phyloP scores from a whole-genome alignment of 306 rosid genomes.

The Cucumis melo region DNA sequence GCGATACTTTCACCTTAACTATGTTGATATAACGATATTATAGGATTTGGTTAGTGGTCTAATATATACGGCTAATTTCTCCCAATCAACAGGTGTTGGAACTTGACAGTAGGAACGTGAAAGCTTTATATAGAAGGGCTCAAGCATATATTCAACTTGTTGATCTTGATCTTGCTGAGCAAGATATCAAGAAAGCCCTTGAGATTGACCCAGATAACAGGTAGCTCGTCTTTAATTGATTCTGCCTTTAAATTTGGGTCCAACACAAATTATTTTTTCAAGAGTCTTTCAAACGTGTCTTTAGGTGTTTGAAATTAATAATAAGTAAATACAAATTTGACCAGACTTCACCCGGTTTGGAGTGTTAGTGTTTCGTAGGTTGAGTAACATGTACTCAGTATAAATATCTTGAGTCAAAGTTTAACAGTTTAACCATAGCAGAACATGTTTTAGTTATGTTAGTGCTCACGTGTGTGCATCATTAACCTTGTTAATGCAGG shows the following conservation, averaged over 20 bases:
- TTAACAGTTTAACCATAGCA: not conserved
- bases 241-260: too few relatives aligned
- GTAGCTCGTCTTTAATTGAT: not conserved
- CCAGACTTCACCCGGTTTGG: too few relatives aligned
- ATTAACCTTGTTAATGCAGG: not conserved
- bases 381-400: too few relatives aligned
- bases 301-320: too few relatives aligned
- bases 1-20: not conserved
- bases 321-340: too few relatives aligned
- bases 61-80: not conserved
- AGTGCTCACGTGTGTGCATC: not conserved
- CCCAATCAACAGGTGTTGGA: slow-evolving; percentile 17
- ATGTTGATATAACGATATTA: too few relatives aligned
- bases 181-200: slow-evolving; percentile 30
- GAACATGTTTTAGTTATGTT: not conserved
- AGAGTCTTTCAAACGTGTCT: too few relatives aligned
- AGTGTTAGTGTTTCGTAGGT: too few relatives aligned
- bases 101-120: slow-evolving; percentile 24
- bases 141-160: slow-evolving; percentile 30
- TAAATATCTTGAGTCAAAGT: not conserved
- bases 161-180: slow-evolving; percentile 31
- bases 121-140: slow-evolving; percentile 31
- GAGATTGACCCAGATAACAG: slow-evolving; percentile 31
- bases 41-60: not conserved
- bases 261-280: too few relatives aligned